A percentile compares a stretch with the other conserved stretches of the same genome.
Evolutionary conservation across 2,329 filamentous ascomycete species (phyloP).

Genomic region (Nemania abortiva): DNA sequence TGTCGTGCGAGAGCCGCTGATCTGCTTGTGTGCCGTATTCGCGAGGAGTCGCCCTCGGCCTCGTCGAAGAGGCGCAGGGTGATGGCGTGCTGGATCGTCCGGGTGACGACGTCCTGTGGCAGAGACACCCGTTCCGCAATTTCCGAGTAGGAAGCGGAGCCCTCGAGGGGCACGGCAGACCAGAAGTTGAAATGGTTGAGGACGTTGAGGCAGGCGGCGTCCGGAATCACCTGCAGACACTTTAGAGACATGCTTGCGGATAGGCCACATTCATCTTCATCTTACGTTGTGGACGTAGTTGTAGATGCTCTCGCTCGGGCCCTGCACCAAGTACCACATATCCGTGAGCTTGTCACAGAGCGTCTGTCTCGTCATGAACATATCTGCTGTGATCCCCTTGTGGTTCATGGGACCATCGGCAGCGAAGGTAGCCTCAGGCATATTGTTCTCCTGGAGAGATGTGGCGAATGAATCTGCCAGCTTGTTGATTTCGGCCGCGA

Average conservation of each 20-base stretch:
- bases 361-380: constrained; percentile 58
- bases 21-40: constrained; percentile 54
- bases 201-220: constrained; percentile 59
- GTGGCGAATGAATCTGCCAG: constrained; percentile 57
- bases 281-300: constrained; percentile 58
- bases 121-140: constrained; percentile 55
- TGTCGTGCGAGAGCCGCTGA: constrained; percentile 55
- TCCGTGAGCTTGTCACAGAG: constrained; percentile 61
- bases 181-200: constrained; percentile 67
- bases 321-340: constrained; percentile 60
- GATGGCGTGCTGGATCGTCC: constrained; percentile 55
- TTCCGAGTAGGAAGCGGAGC: constrained; percentile 57
- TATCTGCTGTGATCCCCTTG: constrained; percentile 56
- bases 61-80: constrained; percentile 56
- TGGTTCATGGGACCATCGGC: constrained; percentile 60
- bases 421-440: constrained; percentile 57
- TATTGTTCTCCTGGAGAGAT: constrained; percentile 57
- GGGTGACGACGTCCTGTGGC: constrained; percentile 55
- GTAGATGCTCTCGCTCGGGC: constrained; percentile 64
- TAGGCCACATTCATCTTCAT: not conserved
- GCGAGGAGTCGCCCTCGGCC: constrained; percentile 46
- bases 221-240: constrained; percentile 56
- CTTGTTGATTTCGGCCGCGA: constrained; percentile 60
- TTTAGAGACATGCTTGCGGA: constrained; percentile 20
- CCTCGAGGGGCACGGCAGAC: constrained; percentile 62